Percentiles rank a stretch among this genome's conserved stretches.
Conservation (phyloP, 176 grass and related monocot genomes). For the Cenchrus purpureus region DNA sequence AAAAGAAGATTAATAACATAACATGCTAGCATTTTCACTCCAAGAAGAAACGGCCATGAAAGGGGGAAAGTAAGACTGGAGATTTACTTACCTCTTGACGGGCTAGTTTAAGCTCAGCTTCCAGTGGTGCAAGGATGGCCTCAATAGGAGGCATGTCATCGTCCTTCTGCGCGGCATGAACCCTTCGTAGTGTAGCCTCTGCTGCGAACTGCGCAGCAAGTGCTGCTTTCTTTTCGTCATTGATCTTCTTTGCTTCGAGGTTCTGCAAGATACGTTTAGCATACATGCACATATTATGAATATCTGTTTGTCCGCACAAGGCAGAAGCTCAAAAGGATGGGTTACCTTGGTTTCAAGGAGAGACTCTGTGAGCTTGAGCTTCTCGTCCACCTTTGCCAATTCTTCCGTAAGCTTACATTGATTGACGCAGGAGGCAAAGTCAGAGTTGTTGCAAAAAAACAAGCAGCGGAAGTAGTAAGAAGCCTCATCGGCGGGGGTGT, state of each 20-base stretch:
- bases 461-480: neutral
- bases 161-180: constrained; percentile 96
- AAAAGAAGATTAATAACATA: neutral
- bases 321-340: neutral
- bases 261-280: constrained; percentile 52
- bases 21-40: constrained; percentile 8
- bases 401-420: constrained; percentile 94
- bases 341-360: constrained; percentile 89
- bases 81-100: constrained; percentile 52
- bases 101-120: constrained; percentile 87
- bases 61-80: too few species aligned
- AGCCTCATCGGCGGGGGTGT: neutral
- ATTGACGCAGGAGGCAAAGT: constrained; percentile 45
- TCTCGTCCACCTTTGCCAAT: constrained; percentile 85
- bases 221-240: constrained; percentile 90
- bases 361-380: constrained; percentile 95
- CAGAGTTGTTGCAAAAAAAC: constrained; percentile 22
- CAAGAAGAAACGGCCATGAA: too few species aligned
- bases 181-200: constrained; percentile 91
- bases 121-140: constrained; percentile 96
- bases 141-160: constrained; percentile 98
- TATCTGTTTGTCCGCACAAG: neutral
- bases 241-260: constrained; percentile 95
- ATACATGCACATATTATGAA: neutral
- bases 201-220: constrained; percentile 93